Evolutionary conservation across 441 rosid species (phyloP).

Genomic region (Adansonia rubrostipa): DNA sequence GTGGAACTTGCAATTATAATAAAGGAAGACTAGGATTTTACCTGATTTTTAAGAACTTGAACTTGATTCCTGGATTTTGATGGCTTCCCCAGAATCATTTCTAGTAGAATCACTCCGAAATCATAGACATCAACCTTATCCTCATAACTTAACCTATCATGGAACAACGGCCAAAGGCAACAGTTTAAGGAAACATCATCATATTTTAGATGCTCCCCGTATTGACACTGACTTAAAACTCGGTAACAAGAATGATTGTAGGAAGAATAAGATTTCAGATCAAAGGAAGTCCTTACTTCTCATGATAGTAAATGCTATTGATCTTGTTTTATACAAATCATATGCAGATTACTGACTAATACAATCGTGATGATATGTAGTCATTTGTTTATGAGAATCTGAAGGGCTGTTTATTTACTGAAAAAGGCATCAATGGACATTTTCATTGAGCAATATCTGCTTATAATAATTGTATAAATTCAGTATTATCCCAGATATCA

Average conservation of each 20-base stretch:
- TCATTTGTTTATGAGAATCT: neutral
- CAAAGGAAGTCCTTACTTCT: neutral
- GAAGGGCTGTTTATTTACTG: neutral
- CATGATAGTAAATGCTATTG: neutral
- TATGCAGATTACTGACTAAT: neutral
- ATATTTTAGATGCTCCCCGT: neutral
- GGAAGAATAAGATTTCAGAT: neutral
- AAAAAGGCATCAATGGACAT: no score
- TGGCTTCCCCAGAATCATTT: constrained; percentile 75
- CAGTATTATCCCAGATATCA: constrained; percentile 4
- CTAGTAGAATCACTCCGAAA: constrained; percentile 87
- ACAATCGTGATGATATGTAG: neutral
- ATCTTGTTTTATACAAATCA: neutral
- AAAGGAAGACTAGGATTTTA: constrained; percentile 22
- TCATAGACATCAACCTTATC: constrained; percentile 69
- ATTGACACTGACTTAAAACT: neutral
- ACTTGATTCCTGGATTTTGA: constrained; percentile 58
- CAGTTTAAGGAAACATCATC: neutral
- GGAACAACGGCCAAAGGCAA: constrained; percentile 20
- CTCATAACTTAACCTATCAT: constrained; percentile 47
- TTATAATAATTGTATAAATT: neutral
- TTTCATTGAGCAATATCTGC: constrained; percentile 1
- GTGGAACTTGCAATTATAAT: neutral
- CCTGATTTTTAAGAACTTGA: constrained; percentile 61
- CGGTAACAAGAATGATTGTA: neutral